A percentile compares a stretch with the other conserved stretches of the same genome.
Conservation (phyloP, 148 eudicot species). For the Bassia scoparia region DNA sequence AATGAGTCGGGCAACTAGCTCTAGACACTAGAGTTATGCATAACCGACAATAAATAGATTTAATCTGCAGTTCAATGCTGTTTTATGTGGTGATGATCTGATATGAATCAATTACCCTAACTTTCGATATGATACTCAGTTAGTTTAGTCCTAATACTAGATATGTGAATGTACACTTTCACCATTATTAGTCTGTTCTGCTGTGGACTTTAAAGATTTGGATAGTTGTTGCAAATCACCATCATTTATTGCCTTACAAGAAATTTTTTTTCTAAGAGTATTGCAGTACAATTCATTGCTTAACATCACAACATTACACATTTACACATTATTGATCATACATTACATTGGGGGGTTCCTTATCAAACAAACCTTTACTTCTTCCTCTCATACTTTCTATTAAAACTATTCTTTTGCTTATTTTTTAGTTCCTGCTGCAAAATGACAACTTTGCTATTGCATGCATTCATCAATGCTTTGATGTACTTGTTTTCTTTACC, state of each 20-base stretch:
- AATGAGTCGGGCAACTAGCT: too few relatives aligned
- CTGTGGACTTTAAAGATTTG: constrained; percentile 28
- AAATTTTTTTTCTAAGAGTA: constrained; percentile 5
- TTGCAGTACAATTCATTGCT: constrained; percentile 3
- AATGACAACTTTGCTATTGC: constrained; percentile 24
- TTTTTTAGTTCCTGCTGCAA: not conserved
- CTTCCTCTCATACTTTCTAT: constrained; percentile 2
- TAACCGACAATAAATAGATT: too few relatives aligned
- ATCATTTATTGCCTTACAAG: constrained; percentile 35
- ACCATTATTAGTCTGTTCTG: constrained; percentile 28
- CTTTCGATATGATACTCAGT: constrained; percentile 21
- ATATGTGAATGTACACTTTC: constrained; percentile 30
- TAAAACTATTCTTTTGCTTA: not conserved
- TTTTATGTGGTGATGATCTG: not conserved
- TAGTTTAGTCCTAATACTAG: constrained; percentile 34
- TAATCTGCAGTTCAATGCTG: not conserved
- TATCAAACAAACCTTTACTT: constrained; percentile 1
- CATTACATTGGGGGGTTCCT: constrained; percentile 27
- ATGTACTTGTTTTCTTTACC: constrained; percentile 18
- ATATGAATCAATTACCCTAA: constrained; percentile 9
- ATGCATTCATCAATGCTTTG: constrained; percentile 34
- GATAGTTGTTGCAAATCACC: constrained; percentile 38
- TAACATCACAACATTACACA: not conserved
- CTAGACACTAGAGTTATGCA: too few relatives aligned
- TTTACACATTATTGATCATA: constrained; percentile 18